Evolutionary conservation across 1,139 yeast genomes (phyloP).

Genomic region (Candida tetrigidarum): DNA sequence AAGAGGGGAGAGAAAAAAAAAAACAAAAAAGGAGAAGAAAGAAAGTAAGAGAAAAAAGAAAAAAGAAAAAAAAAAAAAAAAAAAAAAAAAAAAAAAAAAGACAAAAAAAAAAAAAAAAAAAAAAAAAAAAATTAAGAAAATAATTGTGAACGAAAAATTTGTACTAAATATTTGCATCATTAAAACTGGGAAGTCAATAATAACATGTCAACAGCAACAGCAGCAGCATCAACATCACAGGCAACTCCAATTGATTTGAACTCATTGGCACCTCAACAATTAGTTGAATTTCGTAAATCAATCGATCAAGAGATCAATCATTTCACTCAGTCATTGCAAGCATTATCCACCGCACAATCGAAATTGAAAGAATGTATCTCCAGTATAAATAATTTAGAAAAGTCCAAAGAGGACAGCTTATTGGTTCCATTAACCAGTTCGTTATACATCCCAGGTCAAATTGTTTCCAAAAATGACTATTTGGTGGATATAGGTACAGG

Average conservation of each 20-base stretch:
- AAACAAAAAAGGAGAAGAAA: conserved; percentile 5
- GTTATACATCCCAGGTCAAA: conserved; percentile 84
- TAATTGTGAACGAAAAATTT: no score
- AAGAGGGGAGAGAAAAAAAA: no score
- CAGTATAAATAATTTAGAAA: conserved; percentile 64
- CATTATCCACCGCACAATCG: conserved; percentile 79
- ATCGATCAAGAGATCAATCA: conserved; percentile 88
- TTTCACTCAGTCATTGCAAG: conserved; percentile 81
- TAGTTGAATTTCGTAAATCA: conserved; percentile 80
- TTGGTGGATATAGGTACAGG: conserved; percentile 98
- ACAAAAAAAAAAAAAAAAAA: conserved; percentile 1
- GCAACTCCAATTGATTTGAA: conserved; percentile 57
- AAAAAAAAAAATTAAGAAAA: neutral
- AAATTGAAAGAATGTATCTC: conserved; percentile 83
- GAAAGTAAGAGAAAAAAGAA: neutral
- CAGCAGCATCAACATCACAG: conserved; percentile 16
- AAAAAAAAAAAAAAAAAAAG: conserved; percentile 5
- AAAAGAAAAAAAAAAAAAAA: neutral
- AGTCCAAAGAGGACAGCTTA: conserved; percentile 47
- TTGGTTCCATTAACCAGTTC: conserved; percentile 91
- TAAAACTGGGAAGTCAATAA: neutral
- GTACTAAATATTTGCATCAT: neutral
- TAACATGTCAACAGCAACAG: neutral
- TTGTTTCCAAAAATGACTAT: conserved; percentile 64
- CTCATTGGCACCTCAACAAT: conserved; percentile 78